Conservation (phyloP, 108 stramenopile species). For the Discostella stelligeroides region DNA sequence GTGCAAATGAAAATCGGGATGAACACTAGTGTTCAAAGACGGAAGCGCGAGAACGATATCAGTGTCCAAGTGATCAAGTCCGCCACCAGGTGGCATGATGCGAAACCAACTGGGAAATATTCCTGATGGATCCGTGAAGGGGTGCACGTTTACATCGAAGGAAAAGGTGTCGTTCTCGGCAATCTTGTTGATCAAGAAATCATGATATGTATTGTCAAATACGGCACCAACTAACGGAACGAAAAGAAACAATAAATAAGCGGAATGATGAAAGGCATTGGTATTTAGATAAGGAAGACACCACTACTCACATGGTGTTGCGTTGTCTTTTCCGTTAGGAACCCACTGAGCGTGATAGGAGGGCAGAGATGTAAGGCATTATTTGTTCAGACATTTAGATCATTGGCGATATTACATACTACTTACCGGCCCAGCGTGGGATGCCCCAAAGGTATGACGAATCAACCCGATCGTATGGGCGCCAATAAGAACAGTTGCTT, state of each 20-base stretch:
- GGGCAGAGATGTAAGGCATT: neutral
- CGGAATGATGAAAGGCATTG: too few relatives aligned
- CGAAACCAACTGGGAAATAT: slow-evolving; percentile 26
- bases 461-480: slow-evolving; percentile 18
- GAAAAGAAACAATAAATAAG: too few relatives aligned
- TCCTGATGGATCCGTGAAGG: slow-evolving; percentile 3
- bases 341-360: slow-evolving; percentile 1
- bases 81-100: neutral
- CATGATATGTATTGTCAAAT: slow-evolving; percentile 13
- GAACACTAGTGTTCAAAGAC: too few relatives aligned
- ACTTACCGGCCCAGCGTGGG: neutral
- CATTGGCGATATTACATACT: too few relatives aligned
- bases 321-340: slow-evolving; percentile 9
- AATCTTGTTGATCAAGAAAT: slow-evolving; percentile 5
- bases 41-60: slow-evolving; percentile 17
- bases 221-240: slow-evolving; percentile 1
- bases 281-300: too few relatives aligned
- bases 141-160: neutral
- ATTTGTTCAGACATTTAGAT: too few relatives aligned
- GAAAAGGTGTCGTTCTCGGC: neutral
- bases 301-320: slow-evolving; percentile 17
- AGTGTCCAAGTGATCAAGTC: slow-evolving; percentile 15
- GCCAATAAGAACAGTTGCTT: slow-evolving; percentile 21
- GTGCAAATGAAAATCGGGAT: too few relatives aligned
- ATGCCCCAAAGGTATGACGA: slow-evolving; percentile 16